Conservation (phyloP, 2,329 filamentous ascomycete genomes). For the Verticillium nonalfalfae region DNA sequence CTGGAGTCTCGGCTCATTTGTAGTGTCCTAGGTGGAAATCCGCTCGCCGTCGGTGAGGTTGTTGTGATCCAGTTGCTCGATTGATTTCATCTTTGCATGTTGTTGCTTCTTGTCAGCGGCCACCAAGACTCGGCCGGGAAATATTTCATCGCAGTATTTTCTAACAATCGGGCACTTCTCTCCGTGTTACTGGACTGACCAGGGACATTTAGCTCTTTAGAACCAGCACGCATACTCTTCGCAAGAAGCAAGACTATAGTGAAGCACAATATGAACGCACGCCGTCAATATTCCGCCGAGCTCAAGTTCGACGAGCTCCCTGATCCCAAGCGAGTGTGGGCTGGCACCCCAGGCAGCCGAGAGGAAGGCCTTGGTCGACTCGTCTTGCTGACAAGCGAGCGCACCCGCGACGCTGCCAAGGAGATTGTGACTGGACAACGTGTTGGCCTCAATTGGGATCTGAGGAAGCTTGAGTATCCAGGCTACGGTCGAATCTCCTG, state of each 20-base stretch:
- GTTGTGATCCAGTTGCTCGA: not conserved
- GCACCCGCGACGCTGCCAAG: conserved; percentile 39
- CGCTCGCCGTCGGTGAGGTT: not conserved
- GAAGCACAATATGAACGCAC: not conserved
- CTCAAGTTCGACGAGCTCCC: conserved; percentile 34
- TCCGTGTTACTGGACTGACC: not conserved
- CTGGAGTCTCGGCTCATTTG: not conserved
- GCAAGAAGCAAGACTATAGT: not conserved
- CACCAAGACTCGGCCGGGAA: not conserved
- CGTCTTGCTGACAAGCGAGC: conserved; percentile 42
- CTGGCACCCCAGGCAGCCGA: conserved; percentile 31
- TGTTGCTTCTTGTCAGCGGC: not conserved
- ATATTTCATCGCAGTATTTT: not conserved
- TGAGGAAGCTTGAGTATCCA: conserved; percentile 50
- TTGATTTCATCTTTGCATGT: not conserved
- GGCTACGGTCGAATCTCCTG: conserved; percentile 44
- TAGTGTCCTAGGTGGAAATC: not conserved
- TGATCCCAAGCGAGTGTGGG: conserved; percentile 41
- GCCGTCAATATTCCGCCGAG: not conserved
- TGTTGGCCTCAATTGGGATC: conserved; percentile 47
- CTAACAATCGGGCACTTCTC: not conserved
- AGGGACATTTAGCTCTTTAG: not conserved
- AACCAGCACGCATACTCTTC: not conserved
- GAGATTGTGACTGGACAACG: conserved; percentile 45
- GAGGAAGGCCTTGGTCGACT: conserved; percentile 48